Conservation (phyloP, 352 stramenopile genomes). For the Phytophthora hibernalis region DNA sequence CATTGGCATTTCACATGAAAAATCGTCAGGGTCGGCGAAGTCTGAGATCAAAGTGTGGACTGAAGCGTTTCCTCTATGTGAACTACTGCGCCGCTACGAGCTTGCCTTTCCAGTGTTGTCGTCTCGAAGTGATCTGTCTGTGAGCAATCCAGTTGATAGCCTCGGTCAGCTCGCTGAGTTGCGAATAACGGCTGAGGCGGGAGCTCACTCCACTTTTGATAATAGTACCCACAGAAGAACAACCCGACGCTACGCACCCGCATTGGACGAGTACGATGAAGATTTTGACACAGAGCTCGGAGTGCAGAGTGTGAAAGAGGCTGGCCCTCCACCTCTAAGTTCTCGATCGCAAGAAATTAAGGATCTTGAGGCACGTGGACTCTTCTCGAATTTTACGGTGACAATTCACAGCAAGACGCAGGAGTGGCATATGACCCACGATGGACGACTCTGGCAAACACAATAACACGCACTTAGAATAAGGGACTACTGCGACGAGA, state of each 20-base stretch:
- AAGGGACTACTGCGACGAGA: neutral
- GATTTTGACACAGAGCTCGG: conserved; percentile 3
- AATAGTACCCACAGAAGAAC: conserved; percentile 1
- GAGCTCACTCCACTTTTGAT: conserved; percentile 1
- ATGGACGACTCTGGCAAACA: conserved; percentile 45
- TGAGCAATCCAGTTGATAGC: neutral
- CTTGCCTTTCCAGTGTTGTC: conserved; percentile 45
- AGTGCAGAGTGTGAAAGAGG: neutral
- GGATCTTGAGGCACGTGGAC: conserved; percentile 24
- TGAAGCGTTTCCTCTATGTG: conserved; percentile 34
- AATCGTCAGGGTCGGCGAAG: conserved; percentile 1
- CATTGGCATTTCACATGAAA: neutral
- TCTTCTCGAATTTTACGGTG: conserved; percentile 47
- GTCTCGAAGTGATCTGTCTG: conserved; percentile 16
- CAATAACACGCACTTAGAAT: conserved; percentile 1
- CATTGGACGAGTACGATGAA: conserved; percentile 30
- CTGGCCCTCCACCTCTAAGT: conserved; percentile 19
- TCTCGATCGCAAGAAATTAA: conserved; percentile 30
- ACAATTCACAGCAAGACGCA: conserved; percentile 48
- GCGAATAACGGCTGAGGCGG: neutral
- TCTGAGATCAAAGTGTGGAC: conserved; percentile 5
- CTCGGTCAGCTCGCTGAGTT: neutral
- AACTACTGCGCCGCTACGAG: conserved; percentile 42
- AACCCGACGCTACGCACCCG: conserved; percentile 32
- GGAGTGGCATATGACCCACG: conserved; percentile 57